Evolutionary conservation across 2,329 filamentous ascomycete genomes (phyloP).

Genomic region (Stromatinia cepivora): DNA sequence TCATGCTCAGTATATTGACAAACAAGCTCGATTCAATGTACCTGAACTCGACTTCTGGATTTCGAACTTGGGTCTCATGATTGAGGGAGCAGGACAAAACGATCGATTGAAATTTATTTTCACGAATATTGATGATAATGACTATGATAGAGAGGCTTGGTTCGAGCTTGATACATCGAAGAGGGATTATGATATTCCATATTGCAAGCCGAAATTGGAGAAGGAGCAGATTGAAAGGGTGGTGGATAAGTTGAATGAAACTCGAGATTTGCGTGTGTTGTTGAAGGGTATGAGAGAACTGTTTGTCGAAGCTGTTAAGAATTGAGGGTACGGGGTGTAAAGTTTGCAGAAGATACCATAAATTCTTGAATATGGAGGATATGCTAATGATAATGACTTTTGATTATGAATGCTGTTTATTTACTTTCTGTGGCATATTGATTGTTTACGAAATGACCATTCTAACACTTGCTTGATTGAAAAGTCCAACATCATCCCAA

Average conservation of each 20-base stretch:
- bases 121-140: slow-evolving; percentile 79
- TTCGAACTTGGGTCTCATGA: slow-evolving; percentile 80
- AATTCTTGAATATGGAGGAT: background rate
- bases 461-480: background rate
- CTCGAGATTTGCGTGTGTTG: slow-evolving; percentile 67
- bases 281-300: slow-evolving; percentile 81
- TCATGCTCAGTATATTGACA: slow-evolving; percentile 73
- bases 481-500: background rate
- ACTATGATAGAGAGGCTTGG: slow-evolving; percentile 88
- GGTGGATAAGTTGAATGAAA: slow-evolving; percentile 78
- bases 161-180: slow-evolving; percentile 85
- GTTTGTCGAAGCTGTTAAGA: slow-evolving; percentile 65
- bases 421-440: background rate
- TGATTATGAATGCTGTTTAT: background rate
- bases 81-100: slow-evolving; percentile 82
- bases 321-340: slow-evolving; percentile 17
- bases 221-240: slow-evolving; percentile 74
- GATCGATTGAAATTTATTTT: slow-evolving; percentile 91
- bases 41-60: slow-evolving; percentile 97
- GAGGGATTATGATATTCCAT: slow-evolving; percentile 81
- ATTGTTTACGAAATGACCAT: background rate
- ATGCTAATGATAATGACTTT: slow-evolving; percentile 2
- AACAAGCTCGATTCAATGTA: slow-evolving; percentile 83
- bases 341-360: background rate
- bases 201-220: slow-evolving; percentile 80